A percentile compares a stretch with the other conserved stretches of the same genome.
phyloP scores from a whole-genome alignment of 768 basidiomycete species.

The Polyporus arcularius region DNA sequence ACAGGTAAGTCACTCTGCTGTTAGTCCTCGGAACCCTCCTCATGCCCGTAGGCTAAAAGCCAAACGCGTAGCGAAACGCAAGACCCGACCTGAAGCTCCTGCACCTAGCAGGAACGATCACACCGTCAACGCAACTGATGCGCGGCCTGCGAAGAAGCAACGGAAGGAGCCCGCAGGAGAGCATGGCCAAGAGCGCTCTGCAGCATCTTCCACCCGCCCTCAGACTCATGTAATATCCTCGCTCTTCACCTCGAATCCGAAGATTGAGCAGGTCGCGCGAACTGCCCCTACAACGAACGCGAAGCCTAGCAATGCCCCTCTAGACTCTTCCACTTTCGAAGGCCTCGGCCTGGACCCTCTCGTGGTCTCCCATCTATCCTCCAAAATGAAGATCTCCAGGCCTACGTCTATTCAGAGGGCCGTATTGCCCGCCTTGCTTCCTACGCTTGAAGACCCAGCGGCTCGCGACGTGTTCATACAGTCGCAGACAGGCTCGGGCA shows the following conservation, averaged over 20 bases:
- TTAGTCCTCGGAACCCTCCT: conserved; percentile 16
- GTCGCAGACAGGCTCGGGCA: conserved; percentile 96
- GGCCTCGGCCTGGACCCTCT: conserved; percentile 85
- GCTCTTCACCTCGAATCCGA: conserved; percentile 33
- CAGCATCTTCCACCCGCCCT: conserved; percentile 30
- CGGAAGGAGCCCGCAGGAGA: conserved; percentile 28
- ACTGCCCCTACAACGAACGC: not conserved
- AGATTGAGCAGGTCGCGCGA: conserved; percentile 18
- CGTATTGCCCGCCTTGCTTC: conserved; percentile 62
- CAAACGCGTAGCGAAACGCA: conserved; percentile 69
- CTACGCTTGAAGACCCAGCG: conserved; percentile 33
- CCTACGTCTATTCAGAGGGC: conserved; percentile 92
- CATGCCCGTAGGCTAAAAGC: conserved; percentile 61
- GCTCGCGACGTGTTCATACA: conserved; percentile 87
- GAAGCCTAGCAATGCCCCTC: conserved; percentile 80
- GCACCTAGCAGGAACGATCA: conserved; percentile 6
- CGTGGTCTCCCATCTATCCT: conserved; percentile 71
- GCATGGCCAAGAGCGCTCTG: conserved; percentile 22
- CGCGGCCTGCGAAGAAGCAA: conserved; percentile 50
- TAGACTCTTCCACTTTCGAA: conserved; percentile 76
- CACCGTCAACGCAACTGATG: conserved; percentile 27
- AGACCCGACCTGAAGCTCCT: conserved; percentile 40
- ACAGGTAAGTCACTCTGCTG: conserved; percentile 51
- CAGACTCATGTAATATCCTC: conserved; percentile 71
- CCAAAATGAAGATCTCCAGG: conserved; percentile 78